Base-by-base conservation (phyloP, 495 filamentous ascomycete species). In the Xylaria curta region DNA sequence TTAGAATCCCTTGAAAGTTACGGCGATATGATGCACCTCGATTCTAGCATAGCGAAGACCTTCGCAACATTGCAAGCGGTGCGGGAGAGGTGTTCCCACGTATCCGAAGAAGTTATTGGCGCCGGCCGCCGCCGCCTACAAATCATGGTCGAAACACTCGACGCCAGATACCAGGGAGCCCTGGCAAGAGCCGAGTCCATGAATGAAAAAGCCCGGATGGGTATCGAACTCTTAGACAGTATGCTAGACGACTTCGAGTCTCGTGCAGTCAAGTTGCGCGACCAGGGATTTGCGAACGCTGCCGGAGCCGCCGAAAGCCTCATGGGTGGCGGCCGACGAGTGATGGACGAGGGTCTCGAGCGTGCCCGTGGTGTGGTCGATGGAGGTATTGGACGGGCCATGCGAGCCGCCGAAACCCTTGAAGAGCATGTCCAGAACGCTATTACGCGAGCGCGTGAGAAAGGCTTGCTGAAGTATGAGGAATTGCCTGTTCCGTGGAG, bases 401-500 rank as follows among this genome's bases (percentile, higher is more conserved):
- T 90, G 62, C 87, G 89, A 60, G 94, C 94, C 28, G 92, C 91
- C 59, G 92, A 95, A 73, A 86, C 85, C 0, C 80, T 97, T 24
- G 90, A 91, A 59, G 91, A 96, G 65, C 93, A 89, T 70, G 89
- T 99, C 54, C 93, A 97, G 77, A 82, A 84, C 24, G 95, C 95
- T 28, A 90, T 98, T 72, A 75, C 86, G 38, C 89, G 91, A 40
- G 96, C 97, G 17, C 86, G 91, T 66, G 91, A 97, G 78, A 85
- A 92, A 44, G 92, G 95, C 28, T 82, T 98, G 40, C 92, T 99
- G 74, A 88, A 88, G 51, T 98, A 97, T 81, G 89, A 94, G 40
- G 94, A 97, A 67, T 87, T 99, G 1, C 96, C 96, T 7, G 83
- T 93, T 15, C 96, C 96, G 1, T 99, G 96, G 96, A 88, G 92